Base-by-base conservation (phyloP, 176 grass and related monocot genomes). In the Phragmites australis region DNA sequence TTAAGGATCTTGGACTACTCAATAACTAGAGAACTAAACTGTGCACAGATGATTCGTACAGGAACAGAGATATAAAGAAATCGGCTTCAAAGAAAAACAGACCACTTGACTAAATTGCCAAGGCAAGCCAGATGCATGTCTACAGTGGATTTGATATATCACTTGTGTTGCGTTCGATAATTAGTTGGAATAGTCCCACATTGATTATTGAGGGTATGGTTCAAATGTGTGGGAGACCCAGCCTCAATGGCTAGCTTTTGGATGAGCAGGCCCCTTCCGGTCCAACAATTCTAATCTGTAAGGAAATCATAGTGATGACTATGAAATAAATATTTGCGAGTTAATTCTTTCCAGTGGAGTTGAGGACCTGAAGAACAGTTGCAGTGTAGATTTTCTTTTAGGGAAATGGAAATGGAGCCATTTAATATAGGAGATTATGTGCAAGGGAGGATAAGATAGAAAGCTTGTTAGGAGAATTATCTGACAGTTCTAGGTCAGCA, bases 401-500 rank as follows among this genome's bases (percentile, higher is more conserved):
- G 56, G 1, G 7, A 27, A 45, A 9, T 56, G 55, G 9, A 81
- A 75, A 53, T 75, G 7, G 60, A 58, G 7, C n/a, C 42, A 39
- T 42, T 66, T 14, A 68, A 74, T 34, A 68, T 55, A 11, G 16
- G 13, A 25, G 8, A 6, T 67, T 49, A 73, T 42, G 22, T 54
- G 7, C 14, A 66, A 21, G 5, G 42, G 29, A 30, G 30, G 29
- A 11, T 74, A 65, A 57, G 40, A 67, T 50, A 50, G 41, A 17
- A 75, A 48, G 9, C 3, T 64, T 79, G 58, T 47, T 72, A 79
- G 17, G 31, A 52, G 18, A 71, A 72, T 19, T 62, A 29, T n/a
- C 16, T 32, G 6, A 26, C 4, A 44, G 12, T 31, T 55, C 64
- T 68, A 76, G 6, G 30, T 67, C 30, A 49, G 6, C 25, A 62